Conservation (phyloP, 139 green algal species). For the Picochlorum sp. region DNA sequence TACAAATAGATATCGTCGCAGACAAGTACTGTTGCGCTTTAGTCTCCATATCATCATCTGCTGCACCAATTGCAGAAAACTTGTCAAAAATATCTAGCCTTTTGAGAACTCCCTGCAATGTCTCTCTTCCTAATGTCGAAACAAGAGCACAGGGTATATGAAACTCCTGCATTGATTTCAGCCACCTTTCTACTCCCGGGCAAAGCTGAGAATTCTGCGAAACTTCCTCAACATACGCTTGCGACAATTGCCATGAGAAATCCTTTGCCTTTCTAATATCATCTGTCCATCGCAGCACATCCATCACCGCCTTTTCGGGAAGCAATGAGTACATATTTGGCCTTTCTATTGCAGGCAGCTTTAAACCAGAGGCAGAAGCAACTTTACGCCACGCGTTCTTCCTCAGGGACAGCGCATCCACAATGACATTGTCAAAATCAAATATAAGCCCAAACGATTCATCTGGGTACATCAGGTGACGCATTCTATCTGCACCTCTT, state of each 20-base stretch:
- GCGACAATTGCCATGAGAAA: slow-evolving; percentile 43
- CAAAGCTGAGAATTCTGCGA: slow-evolving; percentile 1
- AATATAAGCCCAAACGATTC: slow-evolving; percentile 72
- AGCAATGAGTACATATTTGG: slow-evolving; percentile 30
- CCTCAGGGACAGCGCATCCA: slow-evolving; percentile 29
- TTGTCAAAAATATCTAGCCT: slow-evolving; percentile 42
- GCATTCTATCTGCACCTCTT: slow-evolving; percentile 36
- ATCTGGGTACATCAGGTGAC: slow-evolving; percentile 52
- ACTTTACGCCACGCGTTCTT: slow-evolving; percentile 46
- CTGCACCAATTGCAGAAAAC: slow-evolving; percentile 40
- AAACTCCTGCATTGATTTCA: slow-evolving; percentile 40
- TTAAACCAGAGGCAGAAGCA: slow-evolving; percentile 31
- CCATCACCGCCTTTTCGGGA: slow-evolving; percentile 42
- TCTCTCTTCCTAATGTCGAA: slow-evolving; percentile 29
- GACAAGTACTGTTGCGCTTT: slow-evolving; percentile 59
- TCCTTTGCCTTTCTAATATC: slow-evolving; percentile 32
- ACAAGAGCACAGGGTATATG: slow-evolving; percentile 61
- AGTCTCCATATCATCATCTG: slow-evolving; percentile 80
- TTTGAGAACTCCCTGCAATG: slow-evolving; percentile 26
- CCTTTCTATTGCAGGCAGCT: slow-evolving; percentile 12
- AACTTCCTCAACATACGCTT: slow-evolving; percentile 28
- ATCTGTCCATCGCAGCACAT: slow-evolving; percentile 58
- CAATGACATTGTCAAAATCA: slow-evolving; percentile 43
- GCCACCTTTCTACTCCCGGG: slow-evolving; percentile 48
- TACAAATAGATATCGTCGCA: slow-evolving; percentile 65